Percentiles rank a stretch among this genome's conserved stretches.
phyloP scores from a whole-genome alignment of 306 rosid genomes.

The Trifolium fragiferum region DNA sequence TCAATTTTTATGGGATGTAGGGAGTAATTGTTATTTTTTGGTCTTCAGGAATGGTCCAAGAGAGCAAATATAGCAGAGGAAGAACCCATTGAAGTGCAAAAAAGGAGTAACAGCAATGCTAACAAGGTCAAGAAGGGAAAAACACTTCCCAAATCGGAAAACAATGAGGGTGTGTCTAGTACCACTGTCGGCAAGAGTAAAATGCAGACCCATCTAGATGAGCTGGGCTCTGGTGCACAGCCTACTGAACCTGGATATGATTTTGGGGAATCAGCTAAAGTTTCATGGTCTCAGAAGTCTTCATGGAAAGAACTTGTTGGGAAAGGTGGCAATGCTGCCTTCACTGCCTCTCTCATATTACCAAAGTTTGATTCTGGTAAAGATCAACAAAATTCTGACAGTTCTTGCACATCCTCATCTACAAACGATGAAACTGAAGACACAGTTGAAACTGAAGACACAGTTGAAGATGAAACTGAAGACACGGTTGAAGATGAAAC shows the following conservation, averaged over 20 bases:
- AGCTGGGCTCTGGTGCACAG: conserved; percentile 43
- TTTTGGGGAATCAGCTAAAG: conserved; percentile 43
- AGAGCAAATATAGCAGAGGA: conserved; percentile 39
- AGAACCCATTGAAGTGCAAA: conserved; percentile 42
- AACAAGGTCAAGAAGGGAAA: conserved; percentile 55
- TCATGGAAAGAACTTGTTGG: conserved; percentile 79
- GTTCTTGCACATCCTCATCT: conserved; percentile 29
- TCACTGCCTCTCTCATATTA: conserved; percentile 56
- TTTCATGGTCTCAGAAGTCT: conserved; percentile 75
- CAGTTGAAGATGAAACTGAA: conserved; percentile 11
- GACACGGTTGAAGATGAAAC: conserved; percentile 21
- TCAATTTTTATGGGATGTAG: background rate
- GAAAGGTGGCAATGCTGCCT: conserved; percentile 51
- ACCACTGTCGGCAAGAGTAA: conserved; percentile 40
- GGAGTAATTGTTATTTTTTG: conserved; percentile 30
- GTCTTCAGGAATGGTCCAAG: conserved; percentile 54
- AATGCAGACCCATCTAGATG: conserved; percentile 37
- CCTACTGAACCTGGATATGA: conserved; percentile 43
- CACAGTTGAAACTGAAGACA: conserved; percentile 33
- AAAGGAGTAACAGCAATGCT: conserved; percentile 39
- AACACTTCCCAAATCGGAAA: conserved; percentile 41
- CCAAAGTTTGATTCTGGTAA: conserved; percentile 41
- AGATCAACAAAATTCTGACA: conserved; percentile 38
- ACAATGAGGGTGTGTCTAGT: conserved; percentile 39
- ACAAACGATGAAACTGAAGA: conserved; percentile 34